A percentile compares a stretch with the other conserved stretches of the same genome.
Conservation (phyloP, 169 alveolate species). For the Eimeria tenella region DNA sequence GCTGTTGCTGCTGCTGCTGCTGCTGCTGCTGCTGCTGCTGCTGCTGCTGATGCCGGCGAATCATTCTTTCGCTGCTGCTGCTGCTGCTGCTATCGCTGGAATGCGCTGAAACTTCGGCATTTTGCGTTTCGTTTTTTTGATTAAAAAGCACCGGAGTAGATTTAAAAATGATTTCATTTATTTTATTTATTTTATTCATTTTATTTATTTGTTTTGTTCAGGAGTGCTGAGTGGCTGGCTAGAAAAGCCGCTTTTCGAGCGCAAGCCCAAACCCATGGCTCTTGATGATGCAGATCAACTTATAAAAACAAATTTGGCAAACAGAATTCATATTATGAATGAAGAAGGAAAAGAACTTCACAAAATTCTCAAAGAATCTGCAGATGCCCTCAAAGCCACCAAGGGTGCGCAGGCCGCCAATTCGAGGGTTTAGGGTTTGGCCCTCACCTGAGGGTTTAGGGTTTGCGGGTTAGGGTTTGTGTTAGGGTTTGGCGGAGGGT, state of each 20-base stretch:
- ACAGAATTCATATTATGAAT: constrained; percentile 84
- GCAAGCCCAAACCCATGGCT: constrained; percentile 91
- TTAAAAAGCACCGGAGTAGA: too few species aligned
- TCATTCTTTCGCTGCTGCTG: not conserved
- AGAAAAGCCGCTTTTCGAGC: constrained; percentile 86
- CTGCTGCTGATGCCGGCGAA: not conserved
- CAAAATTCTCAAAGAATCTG: constrained; percentile 92
- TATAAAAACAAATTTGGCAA: constrained; percentile 84
- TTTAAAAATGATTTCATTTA: too few species aligned
- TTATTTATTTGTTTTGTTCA: constrained; percentile 28
- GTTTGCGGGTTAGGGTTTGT: too few species aligned
- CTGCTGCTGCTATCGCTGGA: not conserved
- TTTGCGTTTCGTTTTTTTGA: too few species aligned
- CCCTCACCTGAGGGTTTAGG: too few species aligned
- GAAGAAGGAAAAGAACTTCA: constrained; percentile 93
- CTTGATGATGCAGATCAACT: constrained; percentile 87
- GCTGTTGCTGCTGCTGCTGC: constrained; percentile 22
- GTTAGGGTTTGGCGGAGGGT: too few species aligned
- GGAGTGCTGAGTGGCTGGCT: constrained; percentile 87
- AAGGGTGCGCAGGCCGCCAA: constrained; percentile 29
- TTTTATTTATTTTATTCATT: too few species aligned
- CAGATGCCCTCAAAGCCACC: constrained; percentile 90
- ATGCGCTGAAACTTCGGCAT: too few species aligned
- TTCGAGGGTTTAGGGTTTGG: not conserved
- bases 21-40: constrained; percentile 21